Evolutionary conservation across 2,329 filamentous ascomycete species (phyloP).

Genomic region (Colletotrichum falcatum): DNA sequence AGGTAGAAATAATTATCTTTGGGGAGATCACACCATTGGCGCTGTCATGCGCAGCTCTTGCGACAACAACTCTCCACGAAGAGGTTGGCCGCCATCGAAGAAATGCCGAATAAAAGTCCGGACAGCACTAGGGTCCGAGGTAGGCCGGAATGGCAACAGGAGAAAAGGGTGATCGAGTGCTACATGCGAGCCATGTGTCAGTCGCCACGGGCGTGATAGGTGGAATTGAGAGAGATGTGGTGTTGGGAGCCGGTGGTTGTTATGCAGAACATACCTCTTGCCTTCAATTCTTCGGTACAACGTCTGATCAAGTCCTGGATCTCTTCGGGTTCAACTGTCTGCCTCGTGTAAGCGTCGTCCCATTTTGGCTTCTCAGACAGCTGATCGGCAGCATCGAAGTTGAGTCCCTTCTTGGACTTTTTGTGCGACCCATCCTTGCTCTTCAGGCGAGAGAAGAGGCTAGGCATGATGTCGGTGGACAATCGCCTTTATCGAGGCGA

Average conservation of each 20-base stretch:
- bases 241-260: conserved; percentile 40
- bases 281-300: conserved; percentile 93
- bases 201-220: conserved; percentile 16
- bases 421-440: conserved; percentile 75
- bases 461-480: conserved; percentile 60
- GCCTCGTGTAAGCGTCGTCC: conserved; percentile 89
- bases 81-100: conserved; percentile 77
- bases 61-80: conserved; percentile 76
- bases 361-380: conserved; percentile 79
- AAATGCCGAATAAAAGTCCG: conserved; percentile 94
- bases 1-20: conserved; percentile 19
- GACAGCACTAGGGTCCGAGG: conserved; percentile 90
- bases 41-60: conserved; percentile 94
- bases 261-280: conserved; percentile 76
- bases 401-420: conserved; percentile 74
- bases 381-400: conserved; percentile 63
- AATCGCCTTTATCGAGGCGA: conserved; percentile 26
- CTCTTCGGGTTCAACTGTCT: conserved; percentile 87
- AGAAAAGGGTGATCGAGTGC: conserved; percentile 92
- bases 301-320: conserved; percentile 86
- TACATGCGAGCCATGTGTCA: conserved; percentile 51
- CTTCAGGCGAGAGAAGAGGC: conserved; percentile 76
- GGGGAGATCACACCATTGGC: conserved; percentile 78
- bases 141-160: conserved; percentile 92
- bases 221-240: conserved; percentile 27